Evolutionary conservation across 805 yeast genomes (phyloP).

Genomic region (Cyberlindnera galapagoensis): DNA sequence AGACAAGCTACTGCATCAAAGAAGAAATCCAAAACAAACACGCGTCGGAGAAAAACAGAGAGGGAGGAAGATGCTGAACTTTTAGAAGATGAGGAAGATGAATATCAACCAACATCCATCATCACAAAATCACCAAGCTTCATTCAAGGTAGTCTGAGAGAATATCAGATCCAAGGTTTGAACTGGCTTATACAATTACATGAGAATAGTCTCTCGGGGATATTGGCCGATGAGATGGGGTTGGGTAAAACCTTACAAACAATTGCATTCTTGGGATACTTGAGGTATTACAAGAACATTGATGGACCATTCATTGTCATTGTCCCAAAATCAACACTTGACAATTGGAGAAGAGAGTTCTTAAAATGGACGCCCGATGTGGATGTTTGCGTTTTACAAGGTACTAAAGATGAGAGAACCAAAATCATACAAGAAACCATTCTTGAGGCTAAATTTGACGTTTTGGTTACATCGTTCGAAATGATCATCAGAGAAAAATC

Average conservation of each 20-base stretch:
- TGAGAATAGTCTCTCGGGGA: constrained; percentile 86
- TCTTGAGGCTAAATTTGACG: constrained; percentile 77
- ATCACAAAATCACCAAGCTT: constrained; percentile 81
- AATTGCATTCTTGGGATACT: constrained; percentile 82
- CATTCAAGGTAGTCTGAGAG: constrained; percentile 73
- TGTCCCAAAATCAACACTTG: constrained; percentile 93
- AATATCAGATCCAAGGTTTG: constrained; percentile 90
- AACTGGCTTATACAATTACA: constrained; percentile 90
- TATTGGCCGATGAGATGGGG: constrained; percentile 98
- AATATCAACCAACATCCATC: constrained; percentile 59
- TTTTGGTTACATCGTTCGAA: constrained; percentile 84
- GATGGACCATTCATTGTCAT: constrained; percentile 89
- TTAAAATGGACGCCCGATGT: constrained; percentile 96
- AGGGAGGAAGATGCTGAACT: constrained; percentile 94
- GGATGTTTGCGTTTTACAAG: constrained; percentile 77
- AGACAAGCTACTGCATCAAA: constrained; percentile 28
- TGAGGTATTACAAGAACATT: constrained; percentile 69
- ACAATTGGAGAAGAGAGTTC: constrained; percentile 95
- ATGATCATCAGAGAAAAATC: constrained; percentile 88
- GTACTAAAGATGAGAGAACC: constrained; percentile 76
- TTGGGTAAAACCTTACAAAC: constrained; percentile 95
- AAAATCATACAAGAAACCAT: constrained; percentile 52
- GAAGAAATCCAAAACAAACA: constrained; percentile 13
- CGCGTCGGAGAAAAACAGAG: constrained; percentile 80
- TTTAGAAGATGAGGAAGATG: constrained; percentile 72